Percentiles rank a stretch among this genome's conserved stretches.
phyloP scores from a whole-genome alignment of 768 basidiomycete species.

The Pleurotus salmoneostramineus region DNA sequence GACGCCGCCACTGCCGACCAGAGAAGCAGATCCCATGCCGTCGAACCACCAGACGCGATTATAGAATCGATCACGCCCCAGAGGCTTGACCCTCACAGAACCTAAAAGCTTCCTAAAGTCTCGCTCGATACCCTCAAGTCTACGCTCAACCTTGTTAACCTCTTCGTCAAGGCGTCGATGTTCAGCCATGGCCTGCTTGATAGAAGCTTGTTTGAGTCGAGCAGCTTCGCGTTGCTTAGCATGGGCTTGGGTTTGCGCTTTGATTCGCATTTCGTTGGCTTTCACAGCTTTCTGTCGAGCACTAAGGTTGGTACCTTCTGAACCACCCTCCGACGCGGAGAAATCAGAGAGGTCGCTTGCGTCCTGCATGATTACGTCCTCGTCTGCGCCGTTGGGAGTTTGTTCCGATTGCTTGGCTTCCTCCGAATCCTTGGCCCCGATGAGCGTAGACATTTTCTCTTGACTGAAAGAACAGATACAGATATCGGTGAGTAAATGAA shows the following conservation, averaged over 20 bases:
- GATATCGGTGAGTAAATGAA: conserved; percentile 9
- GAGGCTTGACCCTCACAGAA: conserved; percentile 78
- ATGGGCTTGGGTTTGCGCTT: conserved; percentile 53
- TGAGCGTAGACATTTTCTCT: conserved; percentile 73
- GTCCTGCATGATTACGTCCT: conserved; percentile 61
- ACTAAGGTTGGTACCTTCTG: conserved; percentile 47
- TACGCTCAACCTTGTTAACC: conserved; percentile 74
- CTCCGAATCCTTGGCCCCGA: conserved; percentile 51
- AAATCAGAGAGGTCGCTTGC: conserved; percentile 73
- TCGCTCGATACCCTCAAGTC: conserved; percentile 84
- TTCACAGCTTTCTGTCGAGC: conserved; percentile 39
- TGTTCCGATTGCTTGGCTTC: conserved; percentile 17
- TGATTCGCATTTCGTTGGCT: conserved; percentile 49
- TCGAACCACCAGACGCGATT: conserved; percentile 99
- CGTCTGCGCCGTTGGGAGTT: conserved; percentile 44
- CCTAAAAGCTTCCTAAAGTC: conserved; percentile 91
- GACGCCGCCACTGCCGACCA: conserved; percentile 75
- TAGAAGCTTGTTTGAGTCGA: conserved; percentile 71
- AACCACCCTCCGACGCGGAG: conserved; percentile 55
- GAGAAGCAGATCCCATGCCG: conserved; percentile 82
- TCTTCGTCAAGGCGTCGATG: conserved; percentile 86
- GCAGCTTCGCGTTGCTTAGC: conserved; percentile 82
- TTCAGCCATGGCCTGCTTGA: conserved; percentile 80
- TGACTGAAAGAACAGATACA: conserved; percentile 44
- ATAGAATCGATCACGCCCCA: conserved; percentile 91